These are phyloP conservation scores for Candida andamanensis DNA, from an alignment of 805 yeast species.

Conservation along the genomic window DNA sequence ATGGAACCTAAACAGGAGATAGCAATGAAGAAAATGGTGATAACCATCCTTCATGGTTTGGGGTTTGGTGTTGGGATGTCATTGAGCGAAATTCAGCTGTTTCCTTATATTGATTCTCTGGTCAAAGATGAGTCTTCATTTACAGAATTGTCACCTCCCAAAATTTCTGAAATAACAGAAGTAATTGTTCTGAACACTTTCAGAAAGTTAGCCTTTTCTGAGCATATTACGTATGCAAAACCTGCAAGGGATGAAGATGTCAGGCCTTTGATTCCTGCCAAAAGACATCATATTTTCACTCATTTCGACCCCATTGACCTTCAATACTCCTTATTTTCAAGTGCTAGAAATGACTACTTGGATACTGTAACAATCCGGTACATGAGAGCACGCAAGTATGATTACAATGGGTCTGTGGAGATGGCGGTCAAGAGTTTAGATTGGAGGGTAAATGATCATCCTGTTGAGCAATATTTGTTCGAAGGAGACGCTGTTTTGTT, in stretches of 20 bases:
- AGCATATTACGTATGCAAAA: too few species aligned
- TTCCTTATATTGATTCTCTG: constrained; percentile 2
- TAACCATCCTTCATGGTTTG: constrained; percentile 2
- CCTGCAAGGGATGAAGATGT: neutral
- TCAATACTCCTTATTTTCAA: constrained; percentile 7
- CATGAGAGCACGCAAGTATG: constrained; percentile 78
- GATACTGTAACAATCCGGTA: constrained; percentile 73
- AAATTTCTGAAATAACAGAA: constrained; percentile 2
- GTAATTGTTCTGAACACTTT: constrained; percentile 3
- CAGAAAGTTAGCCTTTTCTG: constrained; percentile 1
- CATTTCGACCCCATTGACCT: constrained; percentile 2
- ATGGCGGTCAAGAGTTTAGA: constrained; percentile 66
- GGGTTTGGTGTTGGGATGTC: constrained; percentile 3
- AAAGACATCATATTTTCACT: constrained; percentile 2
- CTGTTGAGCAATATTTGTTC: constrained; percentile 53
- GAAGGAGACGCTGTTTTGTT: constrained; percentile 66
- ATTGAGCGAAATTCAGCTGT: neutral
- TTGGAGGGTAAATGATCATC: constrained; percentile 64
- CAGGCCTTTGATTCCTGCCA: neutral
- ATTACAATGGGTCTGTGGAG: constrained; percentile 56
- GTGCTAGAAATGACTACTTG: constrained; percentile 62
- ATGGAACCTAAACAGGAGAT: constrained; percentile 5
- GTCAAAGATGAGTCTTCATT: neutral
- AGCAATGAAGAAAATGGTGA: constrained; percentile 2
- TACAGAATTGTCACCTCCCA: constrained; percentile 3